Evolutionary conservation across 2,329 filamentous ascomycete species (phyloP), one percentile per base, ranked within the genome.

Genomic region (Fusarium illudens): DNA sequence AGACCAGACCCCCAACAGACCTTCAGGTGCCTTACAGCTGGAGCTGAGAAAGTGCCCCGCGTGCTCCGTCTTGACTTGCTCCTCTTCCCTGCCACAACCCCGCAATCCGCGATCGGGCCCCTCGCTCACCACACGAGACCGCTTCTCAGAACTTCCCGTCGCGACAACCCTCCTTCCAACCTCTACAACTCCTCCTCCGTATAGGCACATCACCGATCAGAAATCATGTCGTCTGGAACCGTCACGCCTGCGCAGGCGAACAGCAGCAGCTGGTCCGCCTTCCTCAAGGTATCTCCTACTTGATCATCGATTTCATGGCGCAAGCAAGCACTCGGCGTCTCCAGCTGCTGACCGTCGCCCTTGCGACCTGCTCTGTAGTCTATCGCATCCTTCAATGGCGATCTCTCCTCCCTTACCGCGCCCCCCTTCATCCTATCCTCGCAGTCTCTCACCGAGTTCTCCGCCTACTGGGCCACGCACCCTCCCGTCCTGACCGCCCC

Each of bases 381-480:
- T 49, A 92, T 94, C 75, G 90, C 91, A 55, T 92, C 90, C 4
- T 95, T 94, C 83, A 92, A 91, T 75, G 92, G 92, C 73, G 92
- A 95, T 78, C 86, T 94, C 61, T 91, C 92, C 32, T 93, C 91
- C 64, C 82, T 95, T 74, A 94, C 92, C 33, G 92, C 92, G 36
- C 92, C 92, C 57, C 92, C 92, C 17, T 95, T 94, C 75, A 93
- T 95, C 72, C 88, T 95, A 57, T 93, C 91, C 37, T 88, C 89
- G 34, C 92, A 90, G 71, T 93, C 91, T 67, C 82, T 94, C 64
- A 91, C 90, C 72, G 92, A 95, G 77, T 94, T 92, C 82, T 92
- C 90, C 65, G 87, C 90, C 54, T 94, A 94, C 82, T 95, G 92
- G 92, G 90, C 89, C 66, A 92, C 93, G 71, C 90, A 94, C 75